Conservation (phyloP, 495 filamentous ascomycete species). For the Aspergillus baeticus region DNA sequence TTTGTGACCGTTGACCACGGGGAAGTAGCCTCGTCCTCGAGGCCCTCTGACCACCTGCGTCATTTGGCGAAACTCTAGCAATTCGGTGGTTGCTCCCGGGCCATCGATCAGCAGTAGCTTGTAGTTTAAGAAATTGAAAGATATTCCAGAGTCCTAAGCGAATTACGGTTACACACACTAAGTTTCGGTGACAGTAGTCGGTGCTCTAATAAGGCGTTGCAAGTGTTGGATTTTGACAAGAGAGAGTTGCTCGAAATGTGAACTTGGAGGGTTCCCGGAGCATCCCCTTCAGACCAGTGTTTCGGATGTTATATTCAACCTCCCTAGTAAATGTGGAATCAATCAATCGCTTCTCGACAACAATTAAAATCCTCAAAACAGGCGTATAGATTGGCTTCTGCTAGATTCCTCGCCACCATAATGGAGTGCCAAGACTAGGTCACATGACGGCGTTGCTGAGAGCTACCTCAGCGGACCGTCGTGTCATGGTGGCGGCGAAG, state of each 20-base stretch:
- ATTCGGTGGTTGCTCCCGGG: neutral
- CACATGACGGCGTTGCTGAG: conserved; percentile 15
- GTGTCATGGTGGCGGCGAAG: conserved; percentile 17
- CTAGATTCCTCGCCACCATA: conserved; percentile 6
- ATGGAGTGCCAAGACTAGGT: conserved; percentile 11
- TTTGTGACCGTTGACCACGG: neutral
- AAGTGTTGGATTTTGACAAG: too few species aligned
- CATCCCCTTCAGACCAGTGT: too few species aligned
- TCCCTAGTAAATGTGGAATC: too few species aligned
- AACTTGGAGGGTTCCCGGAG: too few species aligned
- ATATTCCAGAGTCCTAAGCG: neutral
- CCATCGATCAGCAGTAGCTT: neutral
- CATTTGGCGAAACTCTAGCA: neutral
- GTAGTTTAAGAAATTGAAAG: neutral
- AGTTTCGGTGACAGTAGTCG: neutral
- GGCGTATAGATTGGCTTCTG: neutral
- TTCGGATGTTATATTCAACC: too few species aligned
- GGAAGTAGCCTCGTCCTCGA: neutral
- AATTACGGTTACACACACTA: neutral
- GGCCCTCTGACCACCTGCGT: neutral
- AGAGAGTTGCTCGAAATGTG: too few species aligned
- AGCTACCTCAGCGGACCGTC: conserved; percentile 19
- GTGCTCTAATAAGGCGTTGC: too few species aligned
- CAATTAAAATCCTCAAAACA: too few species aligned
- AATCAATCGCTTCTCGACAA: too few species aligned